These are phyloP conservation scores for Ustilago vetiveriae DNA, from an alignment of 1,284 basidiomycete species.

Conservation along the genomic window DNA sequence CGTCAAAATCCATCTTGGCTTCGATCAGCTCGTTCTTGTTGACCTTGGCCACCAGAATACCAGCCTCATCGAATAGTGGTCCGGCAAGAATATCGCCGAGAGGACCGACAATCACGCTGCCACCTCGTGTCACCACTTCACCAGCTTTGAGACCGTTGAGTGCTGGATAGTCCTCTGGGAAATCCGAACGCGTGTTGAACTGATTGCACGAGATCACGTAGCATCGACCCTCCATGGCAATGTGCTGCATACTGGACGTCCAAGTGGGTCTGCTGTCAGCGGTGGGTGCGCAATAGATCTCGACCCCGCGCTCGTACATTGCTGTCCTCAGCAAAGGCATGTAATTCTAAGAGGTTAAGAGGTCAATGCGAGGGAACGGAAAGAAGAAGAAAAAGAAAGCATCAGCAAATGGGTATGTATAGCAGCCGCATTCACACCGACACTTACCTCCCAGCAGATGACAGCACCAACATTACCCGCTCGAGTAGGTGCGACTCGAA, in stretches of 20 bases:
- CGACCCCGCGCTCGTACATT: slow-evolving; percentile 75
- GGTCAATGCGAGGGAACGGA: no score
- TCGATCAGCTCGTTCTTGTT: slow-evolving; percentile 74
- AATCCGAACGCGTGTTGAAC: slow-evolving; percentile 69
- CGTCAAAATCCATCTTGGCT: slow-evolving; percentile 79
- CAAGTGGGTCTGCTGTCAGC: slow-evolving; percentile 76
- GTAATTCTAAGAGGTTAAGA: slow-evolving; percentile 70
- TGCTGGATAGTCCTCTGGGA: slow-evolving; percentile 72
- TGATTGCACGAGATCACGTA: slow-evolving; percentile 78
- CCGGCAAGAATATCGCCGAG: slow-evolving; percentile 77
- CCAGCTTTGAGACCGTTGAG: slow-evolving; percentile 52
- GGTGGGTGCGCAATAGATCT: slow-evolving; percentile 77
- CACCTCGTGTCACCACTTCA: slow-evolving; percentile 76
- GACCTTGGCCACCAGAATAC: slow-evolving; percentile 74
- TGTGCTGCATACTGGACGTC: slow-evolving; percentile 77
- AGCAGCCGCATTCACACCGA: no score
- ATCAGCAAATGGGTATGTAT: no score
- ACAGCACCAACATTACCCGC: slow-evolving; percentile 28
- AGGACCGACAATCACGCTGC: slow-evolving; percentile 76
- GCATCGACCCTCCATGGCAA: slow-evolving; percentile 79
- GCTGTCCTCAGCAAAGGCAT: slow-evolving; percentile 74
- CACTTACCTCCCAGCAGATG: slow-evolving; percentile 27
- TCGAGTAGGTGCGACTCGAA: slow-evolving; percentile 65
- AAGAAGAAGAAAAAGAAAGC: no score
- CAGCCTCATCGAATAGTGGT: slow-evolving; percentile 74